phyloP scores from a whole-genome alignment of 1,284 basidiomycete genomes.

The Mycosarcoma mackinlayi region DNA sequence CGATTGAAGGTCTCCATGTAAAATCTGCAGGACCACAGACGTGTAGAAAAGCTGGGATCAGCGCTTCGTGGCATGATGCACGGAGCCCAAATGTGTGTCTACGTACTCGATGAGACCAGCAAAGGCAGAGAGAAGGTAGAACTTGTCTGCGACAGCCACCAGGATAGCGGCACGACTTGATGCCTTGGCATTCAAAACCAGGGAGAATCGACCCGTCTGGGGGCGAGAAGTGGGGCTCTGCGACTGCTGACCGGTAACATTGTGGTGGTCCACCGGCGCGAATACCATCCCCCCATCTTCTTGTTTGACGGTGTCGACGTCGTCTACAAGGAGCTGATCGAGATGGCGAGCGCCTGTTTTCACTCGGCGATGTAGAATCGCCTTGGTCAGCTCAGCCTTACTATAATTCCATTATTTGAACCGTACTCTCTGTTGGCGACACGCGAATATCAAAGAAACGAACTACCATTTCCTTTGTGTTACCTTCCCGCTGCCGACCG shows the following conservation, averaged over 20 bases:
- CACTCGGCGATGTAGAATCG: neutral
- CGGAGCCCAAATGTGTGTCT: neutral
- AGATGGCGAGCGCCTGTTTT: constrained; percentile 79
- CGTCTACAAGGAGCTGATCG: constrained; percentile 79
- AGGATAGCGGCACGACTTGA: constrained; percentile 41
- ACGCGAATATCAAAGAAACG: too few species aligned
- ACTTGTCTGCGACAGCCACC: constrained; percentile 72
- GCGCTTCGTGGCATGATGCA: too few species aligned
- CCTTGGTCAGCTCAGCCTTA: neutral
- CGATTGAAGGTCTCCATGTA: constrained; percentile 74
- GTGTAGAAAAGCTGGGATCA: constrained; percentile 75
- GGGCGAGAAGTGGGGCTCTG: constrained; percentile 76
- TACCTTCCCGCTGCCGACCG: too few species aligned
- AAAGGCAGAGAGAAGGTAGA: constrained; percentile 84
- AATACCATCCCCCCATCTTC: neutral
- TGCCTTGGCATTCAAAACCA: constrained; percentile 31
- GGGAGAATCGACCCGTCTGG: constrained; percentile 54
- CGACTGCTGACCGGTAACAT: constrained; percentile 1
- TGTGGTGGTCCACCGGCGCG: neutral
- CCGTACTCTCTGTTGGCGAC: too few species aligned
- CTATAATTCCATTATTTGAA: too few species aligned
- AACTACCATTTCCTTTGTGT: too few species aligned
- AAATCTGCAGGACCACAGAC: constrained; percentile 83
- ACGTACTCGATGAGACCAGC: constrained; percentile 83
- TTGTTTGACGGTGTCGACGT: constrained; percentile 72